Evolutionary conservation across 1,139 yeast species (phyloP), one percentile per base, ranked within the genome.

Genomic region (Spencermartinsiella ligniputridi): DNA sequence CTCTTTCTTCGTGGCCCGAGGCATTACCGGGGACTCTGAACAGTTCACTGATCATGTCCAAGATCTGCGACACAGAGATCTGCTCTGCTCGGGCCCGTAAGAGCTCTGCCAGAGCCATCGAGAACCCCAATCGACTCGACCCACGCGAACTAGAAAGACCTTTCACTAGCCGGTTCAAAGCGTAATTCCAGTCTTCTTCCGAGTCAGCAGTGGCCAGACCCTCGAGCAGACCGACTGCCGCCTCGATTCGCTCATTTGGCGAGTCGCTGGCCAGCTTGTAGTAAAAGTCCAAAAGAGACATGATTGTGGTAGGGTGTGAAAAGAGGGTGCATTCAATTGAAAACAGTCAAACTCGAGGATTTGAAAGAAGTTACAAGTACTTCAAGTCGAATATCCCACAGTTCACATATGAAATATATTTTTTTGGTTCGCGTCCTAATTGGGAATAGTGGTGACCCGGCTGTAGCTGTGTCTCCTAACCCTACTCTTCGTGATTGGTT

Each of bases 71-170:
- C 17, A 75, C 60, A 11, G 68, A 54, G 37, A 67, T 53, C 46
- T 58, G 51, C 3, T 62, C 54, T 16, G 64, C 50, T 18, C 83
- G 72, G 18, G 81, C 68, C 25, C 68, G 65, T 19, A 79, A 60
- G 1, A 88, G 71, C 62, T 92, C 97, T 1, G 92, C 79, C 38
- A 92, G 68, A 35, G 96, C 94, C 76, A 88, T 78, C 2, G 96
- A 86, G 57, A 84, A 90, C 1, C 98, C 98, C 35, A 86, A 68
- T 46, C 97, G 70, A 1, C 96, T 95, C 40, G 89, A 75, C 37
- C 86, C 95, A 58, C 94, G 76, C 16, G 89, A 76, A 11, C 96
- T 84, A 8, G 87, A 74, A 37, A 92, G 70, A 40, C 97, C 97
- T 54, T 81, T 82, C 47, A 87, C 74, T 49, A 92, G 71, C 57